Evolutionary conservation across 2,329 filamentous ascomycete species (phyloP), one percentile per base, ranked within the genome.

Genomic region (Fusarium tanahbumbuense): DNA sequence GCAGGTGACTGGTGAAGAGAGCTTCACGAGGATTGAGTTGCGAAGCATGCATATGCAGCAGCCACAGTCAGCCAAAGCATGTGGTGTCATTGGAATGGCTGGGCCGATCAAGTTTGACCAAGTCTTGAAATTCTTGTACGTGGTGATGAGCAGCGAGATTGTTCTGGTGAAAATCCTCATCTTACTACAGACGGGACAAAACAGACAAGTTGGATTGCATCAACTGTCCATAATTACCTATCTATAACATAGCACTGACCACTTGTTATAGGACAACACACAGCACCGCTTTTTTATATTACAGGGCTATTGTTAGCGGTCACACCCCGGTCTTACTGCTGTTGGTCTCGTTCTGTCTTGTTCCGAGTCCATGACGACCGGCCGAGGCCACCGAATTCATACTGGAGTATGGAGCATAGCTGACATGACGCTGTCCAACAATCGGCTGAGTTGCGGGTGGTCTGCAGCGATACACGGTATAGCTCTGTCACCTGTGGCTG

Each of bases 401-500:
- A 41, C 22, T 52, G 32, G 15, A 53, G 32, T 27, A 41, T 41
- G 32, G 41, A 53, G 23, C 30, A 45, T 48, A 52, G 64, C 68
- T 69, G 52, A 69, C 64, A 54, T 72, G 53, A 58, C 48, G 56
- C 57, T 72, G 69, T 64, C 65, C 54, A 37, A 70, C 68, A 46
- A 40, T 48, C 30, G 53, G 60, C 56, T 64, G 60, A 65, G 59
- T 41, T 28, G 25, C 49, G 34, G 34, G 34, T 37, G 27, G 23
- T 25, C 59, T 71, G 60, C 59, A 71, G 68, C 64, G 56, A 61
- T 60, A 54, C 68, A 61, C 30, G 32, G 32, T 45, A 50, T 12
- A 30, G 27, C 13, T 48, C 37, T 66, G 34, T 32, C 42, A 55
- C 48, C 42, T 55, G 49, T 37, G 30, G 27, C 44, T 45, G 37